phyloP scores from a whole-genome alignment of 2,329 filamentous ascomycete genomes.

The Fusarium subtropicale region DNA sequence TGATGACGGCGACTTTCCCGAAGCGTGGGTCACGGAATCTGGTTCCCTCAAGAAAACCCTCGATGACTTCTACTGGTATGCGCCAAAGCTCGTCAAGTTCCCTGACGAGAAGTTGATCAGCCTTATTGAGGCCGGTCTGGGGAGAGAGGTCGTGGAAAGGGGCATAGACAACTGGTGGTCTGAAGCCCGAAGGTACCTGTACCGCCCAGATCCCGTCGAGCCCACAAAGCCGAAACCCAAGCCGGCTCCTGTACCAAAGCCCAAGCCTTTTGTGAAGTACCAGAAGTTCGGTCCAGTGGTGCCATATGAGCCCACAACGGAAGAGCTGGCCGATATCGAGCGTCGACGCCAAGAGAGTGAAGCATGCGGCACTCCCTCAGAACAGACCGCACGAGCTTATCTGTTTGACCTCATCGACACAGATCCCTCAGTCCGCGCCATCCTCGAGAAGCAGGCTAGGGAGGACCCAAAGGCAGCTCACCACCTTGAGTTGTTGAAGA shows the following conservation, averaged over 20 bases:
- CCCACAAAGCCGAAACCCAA: no score
- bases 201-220: no score
- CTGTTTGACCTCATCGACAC: neutral
- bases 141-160: no score
- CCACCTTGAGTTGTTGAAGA: neutral
- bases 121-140: no score
- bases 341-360: neutral
- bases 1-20: neutral
- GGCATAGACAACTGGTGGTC: no score
- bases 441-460: neutral
- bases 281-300: neutral
- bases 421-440: neutral
- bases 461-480: neutral
- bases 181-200: no score
- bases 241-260: no score
- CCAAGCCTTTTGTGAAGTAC: neutral
- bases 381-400: neutral
- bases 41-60: neutral
- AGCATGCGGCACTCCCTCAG: neutral
- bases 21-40: neutral
- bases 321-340: neutral
- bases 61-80: neutral
- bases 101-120: no score
- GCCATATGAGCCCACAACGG: neutral
- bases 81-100: neutral